Conservation (phyloP, 345 rosid genomes). For the Citrus trifoliata region DNA sequence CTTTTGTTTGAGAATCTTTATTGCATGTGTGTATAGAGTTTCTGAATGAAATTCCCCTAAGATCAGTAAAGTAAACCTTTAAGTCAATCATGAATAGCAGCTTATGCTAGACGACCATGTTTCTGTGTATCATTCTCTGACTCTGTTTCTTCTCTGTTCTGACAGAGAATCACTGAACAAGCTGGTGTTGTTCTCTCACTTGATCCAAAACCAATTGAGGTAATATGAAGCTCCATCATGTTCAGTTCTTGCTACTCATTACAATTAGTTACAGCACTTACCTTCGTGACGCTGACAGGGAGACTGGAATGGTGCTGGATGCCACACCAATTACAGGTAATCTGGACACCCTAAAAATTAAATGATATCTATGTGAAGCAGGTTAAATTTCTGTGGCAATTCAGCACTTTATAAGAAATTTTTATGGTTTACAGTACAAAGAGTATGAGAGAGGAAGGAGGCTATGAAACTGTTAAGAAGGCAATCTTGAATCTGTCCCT, state of each 20-base stretch:
- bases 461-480: constrained; percentile 82
- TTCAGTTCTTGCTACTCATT: not conserved
- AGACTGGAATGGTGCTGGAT: constrained; percentile 99
- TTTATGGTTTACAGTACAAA: constrained; percentile 56
- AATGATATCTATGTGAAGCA: not conserved
- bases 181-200: constrained; percentile 88
- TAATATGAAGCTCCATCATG: constrained; percentile 10
- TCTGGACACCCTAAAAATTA: not conserved
- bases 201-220: constrained; percentile 97
- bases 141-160: constrained; percentile 9
- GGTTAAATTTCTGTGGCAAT: not conserved
- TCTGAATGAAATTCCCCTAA: not conserved
- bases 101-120: not conserved
- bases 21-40: not conserved
- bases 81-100: not conserved
- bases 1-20: not conserved
- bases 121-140: not conserved
- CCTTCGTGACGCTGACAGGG: constrained; percentile 43
- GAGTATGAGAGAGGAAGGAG: constrained; percentile 95
- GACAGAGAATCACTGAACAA: constrained; percentile 97
- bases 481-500: constrained; percentile 90
- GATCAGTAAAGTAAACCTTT: not conserved
- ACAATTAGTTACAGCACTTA: not conserved
- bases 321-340: constrained; percentile 92
- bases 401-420: not conserved